A percentile compares a stretch with the other conserved stretches of the same genome.
Evolutionary conservation across 2,329 filamentous ascomycete genomes (phyloP).

Genomic region (Fusarium oxysporum): DNA sequence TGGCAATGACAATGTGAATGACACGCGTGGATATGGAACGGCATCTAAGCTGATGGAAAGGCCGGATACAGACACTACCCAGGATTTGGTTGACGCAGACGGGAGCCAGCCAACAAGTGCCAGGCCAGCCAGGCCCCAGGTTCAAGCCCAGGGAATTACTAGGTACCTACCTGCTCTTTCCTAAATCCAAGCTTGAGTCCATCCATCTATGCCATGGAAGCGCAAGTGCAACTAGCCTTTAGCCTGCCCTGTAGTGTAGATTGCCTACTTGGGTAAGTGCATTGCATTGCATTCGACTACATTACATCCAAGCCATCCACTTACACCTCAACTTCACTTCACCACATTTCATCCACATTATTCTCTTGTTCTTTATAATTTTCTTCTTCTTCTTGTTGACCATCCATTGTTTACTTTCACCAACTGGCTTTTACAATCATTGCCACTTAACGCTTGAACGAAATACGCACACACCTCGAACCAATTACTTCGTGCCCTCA

Average conservation of each 20-base stretch:
- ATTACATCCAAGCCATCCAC: conserved; percentile 20
- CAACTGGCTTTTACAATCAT: background rate
- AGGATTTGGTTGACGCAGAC: conserved; percentile 9
- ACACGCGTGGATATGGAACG: background rate
- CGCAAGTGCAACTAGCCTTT: conserved; percentile 4
- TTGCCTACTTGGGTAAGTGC: conserved; percentile 3
- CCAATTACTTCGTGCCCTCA: background rate
- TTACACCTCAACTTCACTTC: conserved; percentile 20
- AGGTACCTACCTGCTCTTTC: background rate
- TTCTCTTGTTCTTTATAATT: conserved; percentile 2
- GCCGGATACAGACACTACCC: conserved; percentile 20
- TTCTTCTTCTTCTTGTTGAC: background rate
- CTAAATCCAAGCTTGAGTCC: background rate
- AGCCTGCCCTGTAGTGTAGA: conserved; percentile 4
- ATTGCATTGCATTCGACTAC: conserved; percentile 7
- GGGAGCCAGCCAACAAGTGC: conserved; percentile 15
- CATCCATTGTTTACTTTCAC: background rate
- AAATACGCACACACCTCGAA: background rate
- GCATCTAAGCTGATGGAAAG: conserved; percentile 10
- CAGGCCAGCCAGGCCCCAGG: background rate
- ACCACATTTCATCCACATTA: conserved; percentile 5
- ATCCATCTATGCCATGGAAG: conserved; percentile 1
- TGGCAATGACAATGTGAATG: background rate
- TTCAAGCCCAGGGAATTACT: conserved; percentile 1
- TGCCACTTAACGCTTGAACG: background rate